A percentile compares a stretch with the other conserved stretches of the same genome.
phyloP scores from a whole-genome alignment of 805 yeast genomes.

The Hanseniaspora clermontiae region DNA sequence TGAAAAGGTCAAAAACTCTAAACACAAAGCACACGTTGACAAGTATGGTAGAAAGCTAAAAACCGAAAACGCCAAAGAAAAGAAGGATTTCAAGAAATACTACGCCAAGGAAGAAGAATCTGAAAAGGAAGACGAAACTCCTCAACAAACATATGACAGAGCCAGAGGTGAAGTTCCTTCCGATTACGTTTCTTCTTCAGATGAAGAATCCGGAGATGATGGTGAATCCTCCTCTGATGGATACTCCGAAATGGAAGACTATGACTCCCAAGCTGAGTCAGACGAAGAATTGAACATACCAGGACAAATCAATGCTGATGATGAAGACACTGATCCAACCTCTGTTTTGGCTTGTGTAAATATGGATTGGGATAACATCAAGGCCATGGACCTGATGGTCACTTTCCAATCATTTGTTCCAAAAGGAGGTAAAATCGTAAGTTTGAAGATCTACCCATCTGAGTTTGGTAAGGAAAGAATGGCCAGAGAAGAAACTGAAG shows the following conservation, averaged over 20 bases:
- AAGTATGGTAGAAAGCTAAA: constrained; percentile 71
- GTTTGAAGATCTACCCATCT: constrained; percentile 70
- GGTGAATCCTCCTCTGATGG: constrained; percentile 25
- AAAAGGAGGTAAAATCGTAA: constrained; percentile 49
- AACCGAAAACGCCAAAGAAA: constrained; percentile 29
- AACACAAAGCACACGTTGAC: constrained; percentile 48
- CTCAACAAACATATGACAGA: constrained; percentile 32
- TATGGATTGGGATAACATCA: constrained; percentile 94
- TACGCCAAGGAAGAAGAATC: constrained; percentile 35
- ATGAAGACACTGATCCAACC: constrained; percentile 83
- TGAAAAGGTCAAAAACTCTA: constrained; percentile 28
- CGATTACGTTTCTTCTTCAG: constrained; percentile 32
- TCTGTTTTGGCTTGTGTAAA: constrained; percentile 79
- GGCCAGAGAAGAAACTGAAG: constrained; percentile 79
- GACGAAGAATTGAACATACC: constrained; percentile 34
- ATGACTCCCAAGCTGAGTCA: constrained; percentile 39
- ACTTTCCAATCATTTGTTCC: constrained; percentile 81
- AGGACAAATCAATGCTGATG: constrained; percentile 28
- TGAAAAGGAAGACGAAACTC: constrained; percentile 17
- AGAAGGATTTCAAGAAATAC: constrained; percentile 49
- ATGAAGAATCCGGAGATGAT: constrained; percentile 35
- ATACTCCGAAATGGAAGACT: constrained; percentile 30
- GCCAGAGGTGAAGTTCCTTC: constrained; percentile 58
- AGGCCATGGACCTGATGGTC: constrained; percentile 76
- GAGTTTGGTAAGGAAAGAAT: constrained; percentile 88